phyloP scores from a whole-genome alignment of 1,139 yeast species.

The Pichia sp. region DNA sequence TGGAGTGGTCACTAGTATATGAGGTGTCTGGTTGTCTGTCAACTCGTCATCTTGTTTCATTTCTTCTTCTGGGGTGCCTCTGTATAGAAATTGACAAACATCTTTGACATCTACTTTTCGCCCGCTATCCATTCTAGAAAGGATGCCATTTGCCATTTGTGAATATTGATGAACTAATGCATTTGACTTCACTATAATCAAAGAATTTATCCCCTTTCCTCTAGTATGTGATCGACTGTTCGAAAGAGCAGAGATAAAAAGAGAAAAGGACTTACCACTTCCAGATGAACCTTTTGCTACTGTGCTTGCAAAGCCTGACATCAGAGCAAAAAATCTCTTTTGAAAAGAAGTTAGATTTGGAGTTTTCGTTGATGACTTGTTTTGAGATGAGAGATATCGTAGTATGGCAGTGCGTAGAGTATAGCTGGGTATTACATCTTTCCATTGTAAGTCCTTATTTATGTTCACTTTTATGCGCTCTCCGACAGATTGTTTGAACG shows the following conservation, averaged over 20 bases:
- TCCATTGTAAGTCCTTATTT: conserved; percentile 16
- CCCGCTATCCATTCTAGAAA: conserved; percentile 12
- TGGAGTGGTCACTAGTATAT: conserved; percentile 33
- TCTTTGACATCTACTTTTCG: conserved; percentile 7
- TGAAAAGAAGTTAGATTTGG: conserved; percentile 27
- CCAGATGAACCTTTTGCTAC: conserved; percentile 32
- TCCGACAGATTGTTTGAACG: conserved; percentile 18
- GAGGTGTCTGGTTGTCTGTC: conserved; percentile 27
- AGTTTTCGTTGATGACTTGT: conserved; percentile 7
- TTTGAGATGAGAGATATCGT: conserved; percentile 16
- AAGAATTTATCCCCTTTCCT: conserved; percentile 28
- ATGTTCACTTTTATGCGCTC: conserved; percentile 25
- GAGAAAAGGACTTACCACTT: conserved; percentile 29
- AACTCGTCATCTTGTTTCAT: conserved; percentile 24
- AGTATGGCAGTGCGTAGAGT: conserved; percentile 19
- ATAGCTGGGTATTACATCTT: conserved; percentile 19
- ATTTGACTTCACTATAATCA: conserved; percentile 31
- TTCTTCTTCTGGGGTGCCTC: conserved; percentile 27
- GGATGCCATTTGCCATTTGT: conserved; percentile 19
- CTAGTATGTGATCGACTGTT: conserved; percentile 22
- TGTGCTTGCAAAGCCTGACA: conserved; percentile 26
- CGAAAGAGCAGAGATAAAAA: conserved; percentile 28
- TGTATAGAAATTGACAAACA: conserved; percentile 30
- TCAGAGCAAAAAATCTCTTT: conserved; percentile 24
- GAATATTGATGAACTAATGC: conserved; percentile 27